Conservation (phyloP, 306 rosid species). For the Prunus padus region DNA sequence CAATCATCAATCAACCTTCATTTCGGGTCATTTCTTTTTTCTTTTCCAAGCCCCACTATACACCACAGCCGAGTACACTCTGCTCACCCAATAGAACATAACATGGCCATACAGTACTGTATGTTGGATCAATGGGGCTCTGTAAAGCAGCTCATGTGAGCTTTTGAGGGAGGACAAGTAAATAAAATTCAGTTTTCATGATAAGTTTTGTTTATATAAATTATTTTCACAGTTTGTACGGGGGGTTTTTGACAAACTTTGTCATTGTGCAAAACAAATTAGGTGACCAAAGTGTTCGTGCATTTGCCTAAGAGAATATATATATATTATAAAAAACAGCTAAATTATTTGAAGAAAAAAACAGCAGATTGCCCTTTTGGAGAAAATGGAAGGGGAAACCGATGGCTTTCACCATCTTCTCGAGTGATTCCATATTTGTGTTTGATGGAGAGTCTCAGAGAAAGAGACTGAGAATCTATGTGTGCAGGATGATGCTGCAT, state of each 20-base stretch:
- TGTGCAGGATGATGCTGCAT: background rate
- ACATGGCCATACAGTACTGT: background rate
- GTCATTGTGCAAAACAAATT: background rate
- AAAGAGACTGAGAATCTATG: slow-evolving; percentile 32
- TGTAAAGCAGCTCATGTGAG: slow-evolving; percentile 12
- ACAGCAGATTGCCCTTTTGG: slow-evolving; percentile 44
- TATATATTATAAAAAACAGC: background rate
- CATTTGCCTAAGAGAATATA: background rate
- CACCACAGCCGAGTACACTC: background rate
- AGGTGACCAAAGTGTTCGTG: background rate
- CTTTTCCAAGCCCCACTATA: slow-evolving; percentile 1
- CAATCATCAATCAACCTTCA: slow-evolving; percentile 13
- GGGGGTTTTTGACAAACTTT: background rate
- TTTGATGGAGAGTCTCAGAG: slow-evolving; percentile 11
- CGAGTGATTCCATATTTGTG: slow-evolving; percentile 38
- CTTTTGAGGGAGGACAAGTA: background rate
- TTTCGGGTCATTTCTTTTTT: background rate
- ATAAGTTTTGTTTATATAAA: background rate
- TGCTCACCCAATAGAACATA: background rate
- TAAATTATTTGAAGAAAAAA: slow-evolving; percentile 33
- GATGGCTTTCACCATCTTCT: slow-evolving; percentile 35
- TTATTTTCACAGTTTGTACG: background rate
- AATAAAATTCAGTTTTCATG: background rate
- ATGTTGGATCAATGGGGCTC: background rate
- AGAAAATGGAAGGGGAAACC: slow-evolving; percentile 34